Base-by-base conservation (phyloP, 495 filamentous ascomycete genomes). In the Rostrohypoxylon terebratum region DNA sequence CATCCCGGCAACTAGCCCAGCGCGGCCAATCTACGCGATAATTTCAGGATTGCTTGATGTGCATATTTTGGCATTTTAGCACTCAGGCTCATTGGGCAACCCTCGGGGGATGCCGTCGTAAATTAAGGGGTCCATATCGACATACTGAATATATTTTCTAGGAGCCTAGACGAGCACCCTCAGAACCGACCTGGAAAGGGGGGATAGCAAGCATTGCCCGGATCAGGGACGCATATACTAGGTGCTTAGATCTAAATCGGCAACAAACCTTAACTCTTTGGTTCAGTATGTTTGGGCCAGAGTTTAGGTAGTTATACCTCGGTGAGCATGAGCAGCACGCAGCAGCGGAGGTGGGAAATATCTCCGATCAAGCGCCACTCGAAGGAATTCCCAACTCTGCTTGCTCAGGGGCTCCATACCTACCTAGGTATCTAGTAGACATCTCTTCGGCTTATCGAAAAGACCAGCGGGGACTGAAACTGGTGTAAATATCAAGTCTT, bases 21-120 rank as follows among this genome's bases (percentile, higher is more conserved):
- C 81, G 18, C 81, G 81, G 18, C 79, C 79, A 28, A 74, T 78
- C 80, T 81, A 83, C 0, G 77, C 77, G 13, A 82, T 79, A 6
- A 3, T 74, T 77, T 8, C 77, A 73, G 79, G 51, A 60, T 78
- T 1, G 76, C 77, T 6, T 81, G 79, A 3, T 73, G 11, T 13
- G 11, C 4, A 38, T 38, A 38, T 10, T 13, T 38, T 38, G 34
- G 34, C 11, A 38, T 13, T 38, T 38, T 13, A 13, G 34, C 7
- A 3, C 7, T 38, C 11, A 9, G 34, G 11, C 34, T 38, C 2
- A 10, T 38, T 38, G 2, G 2, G 34, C 6, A 8, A 9, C 2
- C 9, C 7, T 38, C 11, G 2, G 34, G 34, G 11, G 8, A 9
- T 9, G 11, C 11, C 6, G 7, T 13, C 0, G 4, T 42, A 1